phyloP scores from a whole-genome alignment of 495 filamentous ascomycete genomes.

The Parachaetomium inaequale region DNA sequence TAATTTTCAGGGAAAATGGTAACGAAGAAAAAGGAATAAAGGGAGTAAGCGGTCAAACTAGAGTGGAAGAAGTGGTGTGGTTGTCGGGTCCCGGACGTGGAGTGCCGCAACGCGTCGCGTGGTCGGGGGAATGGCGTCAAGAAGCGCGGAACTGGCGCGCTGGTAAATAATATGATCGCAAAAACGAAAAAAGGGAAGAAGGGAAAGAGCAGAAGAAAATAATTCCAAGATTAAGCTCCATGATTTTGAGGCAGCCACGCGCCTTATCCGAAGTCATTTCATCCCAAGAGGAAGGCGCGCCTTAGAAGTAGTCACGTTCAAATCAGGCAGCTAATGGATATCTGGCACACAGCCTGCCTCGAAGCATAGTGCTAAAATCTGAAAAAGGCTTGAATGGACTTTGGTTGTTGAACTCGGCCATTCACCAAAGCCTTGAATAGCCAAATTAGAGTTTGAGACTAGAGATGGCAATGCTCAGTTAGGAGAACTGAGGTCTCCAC shows the following conservation, averaged over 20 bases:
- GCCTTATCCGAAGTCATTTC: neutral
- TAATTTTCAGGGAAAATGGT: neutral
- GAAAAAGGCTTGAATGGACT: too few species aligned
- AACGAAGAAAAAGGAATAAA: neutral
- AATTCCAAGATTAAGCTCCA: neutral
- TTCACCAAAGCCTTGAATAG: too few species aligned
- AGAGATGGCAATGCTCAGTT: too few species aligned
- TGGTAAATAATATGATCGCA: neutral
- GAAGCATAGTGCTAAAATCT: neutral
- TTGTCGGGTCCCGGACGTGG: neutral
- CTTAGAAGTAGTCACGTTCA: neutral
- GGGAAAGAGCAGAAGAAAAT: neutral
- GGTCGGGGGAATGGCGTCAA: neutral
- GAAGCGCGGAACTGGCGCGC: neutral
- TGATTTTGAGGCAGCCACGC: neutral
- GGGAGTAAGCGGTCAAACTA: neutral
- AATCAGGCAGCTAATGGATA: neutral
- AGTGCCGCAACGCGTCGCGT: neutral
- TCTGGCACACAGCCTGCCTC: neutral
- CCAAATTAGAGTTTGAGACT: too few species aligned
- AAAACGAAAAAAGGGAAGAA: neutral
- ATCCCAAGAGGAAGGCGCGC: slow-evolving; percentile 1
- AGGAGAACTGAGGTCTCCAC: too few species aligned
- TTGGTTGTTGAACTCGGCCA: too few species aligned
- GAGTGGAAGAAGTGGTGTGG: neutral